These are phyloP conservation scores for Gelatoporia subvermispora DNA, from an alignment of 768 basidiomycete genomes.

Conservation along the genomic window DNA sequence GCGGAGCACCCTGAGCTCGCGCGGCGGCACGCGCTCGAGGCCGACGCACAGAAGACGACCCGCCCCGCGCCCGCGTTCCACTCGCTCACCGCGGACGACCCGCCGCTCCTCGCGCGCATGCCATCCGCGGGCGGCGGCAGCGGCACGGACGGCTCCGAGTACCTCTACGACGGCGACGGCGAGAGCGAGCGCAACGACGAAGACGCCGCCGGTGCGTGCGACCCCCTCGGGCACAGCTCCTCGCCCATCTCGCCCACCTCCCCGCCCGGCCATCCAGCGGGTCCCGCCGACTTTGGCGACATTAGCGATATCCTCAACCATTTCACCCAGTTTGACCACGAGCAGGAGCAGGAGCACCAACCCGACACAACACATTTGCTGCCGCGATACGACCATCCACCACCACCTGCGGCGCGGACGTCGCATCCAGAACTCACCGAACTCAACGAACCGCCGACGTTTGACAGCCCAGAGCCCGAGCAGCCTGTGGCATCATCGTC, in stretches of 20 bases:
- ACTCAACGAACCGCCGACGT: neutral
- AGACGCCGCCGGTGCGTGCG: conserved; percentile 10
- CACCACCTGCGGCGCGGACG: conserved; percentile 1
- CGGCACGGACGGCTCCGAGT: conserved; percentile 23
- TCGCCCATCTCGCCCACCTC: conserved; percentile 4
- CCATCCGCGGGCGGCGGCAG: conserved; percentile 4
- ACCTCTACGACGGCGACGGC: conserved; percentile 31
- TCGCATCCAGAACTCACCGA: neutral
- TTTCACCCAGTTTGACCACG: conserved; percentile 59
- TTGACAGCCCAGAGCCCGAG: conserved; percentile 1
- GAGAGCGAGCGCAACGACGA: conserved; percentile 29
- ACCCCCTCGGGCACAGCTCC: conserved; percentile 15
- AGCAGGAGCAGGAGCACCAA: conserved; percentile 8
- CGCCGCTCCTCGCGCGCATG: conserved; percentile 5
- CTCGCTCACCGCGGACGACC: conserved; percentile 56
- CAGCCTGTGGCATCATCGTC: conserved; percentile 20
- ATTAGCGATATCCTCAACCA: conserved; percentile 76
- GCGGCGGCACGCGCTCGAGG: conserved; percentile 39
- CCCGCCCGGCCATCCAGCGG: conserved; percentile 33
- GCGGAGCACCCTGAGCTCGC: conserved; percentile 34
- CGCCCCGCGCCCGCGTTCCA: conserved; percentile 76
- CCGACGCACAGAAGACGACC: conserved; percentile 48
- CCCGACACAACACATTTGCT: conserved; percentile 1
- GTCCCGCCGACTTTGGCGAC: conserved; percentile 58
- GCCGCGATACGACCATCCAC: conserved; percentile 1